Evolutionary conservation across 768 basidiomycete species (phyloP).

Genomic region (Mycena olivaceomarginata): DNA sequence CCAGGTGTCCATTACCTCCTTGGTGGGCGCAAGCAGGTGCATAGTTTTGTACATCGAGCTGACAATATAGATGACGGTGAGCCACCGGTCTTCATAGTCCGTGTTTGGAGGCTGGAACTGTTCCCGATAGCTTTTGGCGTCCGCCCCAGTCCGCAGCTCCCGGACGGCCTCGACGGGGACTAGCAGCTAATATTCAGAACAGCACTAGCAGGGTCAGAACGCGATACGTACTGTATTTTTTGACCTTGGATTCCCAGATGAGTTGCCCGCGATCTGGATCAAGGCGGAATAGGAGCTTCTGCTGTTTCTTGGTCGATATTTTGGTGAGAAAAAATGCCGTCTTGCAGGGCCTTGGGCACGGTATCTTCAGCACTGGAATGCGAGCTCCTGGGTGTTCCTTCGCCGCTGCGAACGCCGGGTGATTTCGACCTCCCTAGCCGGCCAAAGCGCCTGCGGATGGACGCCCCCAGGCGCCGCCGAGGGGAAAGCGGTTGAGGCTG

Average conservation of each 20-base stretch:
- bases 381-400: slow-evolving; percentile 28
- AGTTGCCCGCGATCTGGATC: slow-evolving; percentile 75
- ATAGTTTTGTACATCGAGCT: slow-evolving; percentile 89
- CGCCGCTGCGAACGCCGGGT: slow-evolving; percentile 16
- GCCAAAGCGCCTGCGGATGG: slow-evolving; percentile 40
- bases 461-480: slow-evolving; percentile 34
- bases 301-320: slow-evolving; percentile 84
- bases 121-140: slow-evolving; percentile 82
- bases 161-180: slow-evolving; percentile 93
- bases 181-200: slow-evolving; percentile 53
- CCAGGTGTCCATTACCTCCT: slow-evolving; percentile 68
- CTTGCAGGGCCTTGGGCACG: slow-evolving; percentile 71
- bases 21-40: slow-evolving; percentile 86
- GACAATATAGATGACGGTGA: slow-evolving; percentile 90
- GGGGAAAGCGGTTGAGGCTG: slow-evolving; percentile 27
- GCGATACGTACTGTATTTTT: slow-evolving; percentile 60
- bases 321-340: slow-evolving; percentile 87
- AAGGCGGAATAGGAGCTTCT: slow-evolving; percentile 79
- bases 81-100: slow-evolving; percentile 83
- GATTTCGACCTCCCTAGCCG: slow-evolving; percentile 33
- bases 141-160: slow-evolving; percentile 86
- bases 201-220: slow-evolving; percentile 21
- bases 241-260: slow-evolving; percentile 81
- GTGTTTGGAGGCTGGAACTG: slow-evolving; percentile 76
- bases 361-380: slow-evolving; percentile 58